Conservation (phyloP, 495 filamentous ascomycete genomes). For the Lepraria neglecta region DNA sequence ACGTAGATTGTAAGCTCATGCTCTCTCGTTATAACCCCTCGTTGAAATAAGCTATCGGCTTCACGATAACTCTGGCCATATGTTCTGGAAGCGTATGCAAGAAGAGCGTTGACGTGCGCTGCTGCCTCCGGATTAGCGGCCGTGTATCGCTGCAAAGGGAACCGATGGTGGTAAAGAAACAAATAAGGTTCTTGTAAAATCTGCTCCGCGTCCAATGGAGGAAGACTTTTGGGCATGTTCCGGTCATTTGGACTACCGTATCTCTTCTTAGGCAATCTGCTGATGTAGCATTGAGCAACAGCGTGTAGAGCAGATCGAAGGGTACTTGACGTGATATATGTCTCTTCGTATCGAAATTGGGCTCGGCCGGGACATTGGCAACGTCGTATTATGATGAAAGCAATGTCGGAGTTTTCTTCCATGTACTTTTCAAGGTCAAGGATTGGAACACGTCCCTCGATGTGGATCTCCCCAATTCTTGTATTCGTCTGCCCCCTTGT, state of each 20-base stretch:
- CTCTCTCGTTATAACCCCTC: background rate
- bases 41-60: conserved; percentile 20
- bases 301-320: background rate
- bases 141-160: background rate
- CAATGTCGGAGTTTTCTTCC: conserved; percentile 7
- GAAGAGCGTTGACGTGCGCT: conserved; percentile 11
- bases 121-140: background rate
- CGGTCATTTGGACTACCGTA: too few relatives aligned
- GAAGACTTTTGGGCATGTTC: background rate
- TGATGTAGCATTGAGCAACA: conserved; percentile 12
- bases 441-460: conserved; percentile 5
- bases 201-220: background rate
- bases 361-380: conserved; percentile 5
- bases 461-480: background rate
- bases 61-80: conserved; percentile 13
- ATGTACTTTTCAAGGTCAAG: conserved; percentile 9
- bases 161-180: conserved; percentile 15
- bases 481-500: background rate
- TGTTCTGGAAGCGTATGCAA: background rate
- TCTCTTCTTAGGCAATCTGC: background rate
- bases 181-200: conserved; percentile 1
- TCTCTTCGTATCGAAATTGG: background rate
- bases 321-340: conserved; percentile 8
- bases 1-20: conserved; percentile 19
- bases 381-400: conserved; percentile 12